These are phyloP conservation scores for Arabidopsis arenosa DNA, from an alignment of 345 rosid species.

Conservation along the genomic window DNA sequence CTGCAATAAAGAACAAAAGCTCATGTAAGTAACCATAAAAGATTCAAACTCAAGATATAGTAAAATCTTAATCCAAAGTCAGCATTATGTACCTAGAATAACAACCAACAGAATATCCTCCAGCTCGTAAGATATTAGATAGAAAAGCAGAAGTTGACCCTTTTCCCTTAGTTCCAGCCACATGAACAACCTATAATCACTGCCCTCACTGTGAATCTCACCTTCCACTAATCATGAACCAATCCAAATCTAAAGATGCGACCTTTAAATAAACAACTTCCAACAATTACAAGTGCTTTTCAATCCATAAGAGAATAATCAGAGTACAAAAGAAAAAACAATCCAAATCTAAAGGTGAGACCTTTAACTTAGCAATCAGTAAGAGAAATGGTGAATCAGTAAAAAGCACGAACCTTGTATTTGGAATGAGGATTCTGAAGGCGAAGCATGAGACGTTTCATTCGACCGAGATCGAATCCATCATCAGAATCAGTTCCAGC, in stretches of 20 bases:
- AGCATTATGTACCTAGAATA: constrained; percentile 67
- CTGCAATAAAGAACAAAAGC: constrained; percentile 47
- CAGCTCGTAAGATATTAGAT: constrained; percentile 71
- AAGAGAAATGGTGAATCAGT: neutral
- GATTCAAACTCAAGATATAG: neutral
- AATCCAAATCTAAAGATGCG: neutral
- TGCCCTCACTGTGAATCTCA: constrained; percentile 17
- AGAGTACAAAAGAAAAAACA: too few relatives aligned
- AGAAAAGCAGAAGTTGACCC: constrained; percentile 90
- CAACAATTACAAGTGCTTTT: neutral
- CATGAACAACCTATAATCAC: constrained; percentile 64
- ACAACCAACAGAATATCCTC: constrained; percentile 82
- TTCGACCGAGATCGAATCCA: constrained; percentile 84
- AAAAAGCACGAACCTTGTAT: constrained; percentile 62
- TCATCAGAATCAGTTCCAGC: constrained; percentile 89
- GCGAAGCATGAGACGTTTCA: constrained; percentile 73
- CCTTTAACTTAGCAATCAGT: neutral
- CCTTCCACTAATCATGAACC: neutral
- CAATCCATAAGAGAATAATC: neutral
- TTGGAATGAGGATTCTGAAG: constrained; percentile 77
- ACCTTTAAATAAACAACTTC: constrained; percentile 4
- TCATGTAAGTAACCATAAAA: constrained; percentile 12
- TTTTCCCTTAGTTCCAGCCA: constrained; percentile 97
- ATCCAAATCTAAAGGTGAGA: neutral
- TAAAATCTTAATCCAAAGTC: neutral